Conservation (phyloP, 2,329 filamentous ascomycete species). For the Colletotrichum sp. region DNA sequence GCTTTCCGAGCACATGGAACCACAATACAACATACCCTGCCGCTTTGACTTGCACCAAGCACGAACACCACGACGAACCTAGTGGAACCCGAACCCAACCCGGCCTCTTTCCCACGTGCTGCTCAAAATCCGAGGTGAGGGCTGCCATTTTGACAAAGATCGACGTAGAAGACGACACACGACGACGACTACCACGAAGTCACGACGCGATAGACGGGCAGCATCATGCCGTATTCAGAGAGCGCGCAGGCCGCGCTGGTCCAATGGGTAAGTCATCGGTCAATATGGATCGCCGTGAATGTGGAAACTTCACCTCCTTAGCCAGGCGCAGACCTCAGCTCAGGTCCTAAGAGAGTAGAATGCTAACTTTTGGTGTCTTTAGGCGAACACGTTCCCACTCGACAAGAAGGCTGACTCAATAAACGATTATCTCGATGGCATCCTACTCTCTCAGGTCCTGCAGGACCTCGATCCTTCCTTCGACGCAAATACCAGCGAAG, state of each 20-base stretch:
- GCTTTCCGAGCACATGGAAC: conserved; percentile 9
- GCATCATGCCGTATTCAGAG: conserved; percentile 44
- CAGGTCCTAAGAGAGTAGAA: conserved; percentile 8
- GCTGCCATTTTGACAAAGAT: neutral
- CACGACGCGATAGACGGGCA: neutral
- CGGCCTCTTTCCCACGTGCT: conserved; percentile 4
- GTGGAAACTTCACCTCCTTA: neutral
- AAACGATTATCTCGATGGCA: conserved; percentile 57
- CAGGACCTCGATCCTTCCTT: conserved; percentile 64
- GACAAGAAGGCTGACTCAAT: conserved; percentile 53
- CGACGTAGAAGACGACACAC: neutral
- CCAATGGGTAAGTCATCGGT: conserved; percentile 51
- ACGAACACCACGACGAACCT: conserved; percentile 4
- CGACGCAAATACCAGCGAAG: conserved; percentile 32
- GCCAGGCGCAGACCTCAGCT: conserved; percentile 9
- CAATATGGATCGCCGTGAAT: neutral
- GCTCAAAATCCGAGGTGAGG: neutral
- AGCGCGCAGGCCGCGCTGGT: conserved; percentile 60
- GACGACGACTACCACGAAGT: neutral
- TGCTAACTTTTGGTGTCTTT: neutral
- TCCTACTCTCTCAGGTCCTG: conserved; percentile 59
- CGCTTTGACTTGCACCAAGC: conserved; percentile 16
- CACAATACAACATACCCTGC: conserved; percentile 5
- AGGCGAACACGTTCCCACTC: conserved; percentile 47
- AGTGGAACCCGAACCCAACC: conserved; percentile 13